phyloP scores from a whole-genome alignment of 1,139 yeast species.

The Chernovozyma sophiae-reginae region DNA sequence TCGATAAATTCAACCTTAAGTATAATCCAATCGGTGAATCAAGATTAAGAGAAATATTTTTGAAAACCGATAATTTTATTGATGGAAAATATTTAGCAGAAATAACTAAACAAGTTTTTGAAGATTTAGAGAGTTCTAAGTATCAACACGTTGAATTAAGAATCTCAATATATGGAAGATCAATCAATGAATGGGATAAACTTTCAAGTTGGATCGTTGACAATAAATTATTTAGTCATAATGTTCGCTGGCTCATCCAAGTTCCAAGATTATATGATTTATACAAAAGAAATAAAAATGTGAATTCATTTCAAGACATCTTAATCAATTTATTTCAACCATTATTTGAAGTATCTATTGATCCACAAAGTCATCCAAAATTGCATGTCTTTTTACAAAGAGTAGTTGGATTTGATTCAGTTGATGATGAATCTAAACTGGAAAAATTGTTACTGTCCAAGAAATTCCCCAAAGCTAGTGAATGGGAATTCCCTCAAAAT shows the following conservation, averaged over 20 bases:
- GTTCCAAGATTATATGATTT: slow-evolving; percentile 90
- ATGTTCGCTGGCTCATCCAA: slow-evolving; percentile 95
- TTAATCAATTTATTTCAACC: slow-evolving; percentile 80
- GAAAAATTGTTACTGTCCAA: slow-evolving; percentile 72
- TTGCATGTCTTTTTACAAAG: slow-evolving; percentile 82
- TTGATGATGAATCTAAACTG: slow-evolving; percentile 93
- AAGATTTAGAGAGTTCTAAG: slow-evolving; percentile 89
- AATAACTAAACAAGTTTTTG: slow-evolving; percentile 85
- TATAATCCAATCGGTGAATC: slow-evolving; percentile 99
- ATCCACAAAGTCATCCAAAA: slow-evolving; percentile 86
- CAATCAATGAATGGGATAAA: slow-evolving; percentile 90
- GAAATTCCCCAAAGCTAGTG: slow-evolving; percentile 76
- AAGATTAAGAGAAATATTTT: slow-evolving; percentile 88
- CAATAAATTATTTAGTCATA: slow-evolving; percentile 85
- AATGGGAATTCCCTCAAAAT: slow-evolving; percentile 74
- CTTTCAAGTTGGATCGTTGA: slow-evolving; percentile 94
- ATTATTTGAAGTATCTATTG: slow-evolving; percentile 82
- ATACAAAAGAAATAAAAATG: slow-evolving; percentile 74
- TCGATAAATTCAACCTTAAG: slow-evolving; percentile 94
- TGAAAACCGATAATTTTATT: slow-evolving; percentile 92
- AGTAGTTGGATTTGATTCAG: slow-evolving; percentile 97
- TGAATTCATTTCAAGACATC: slow-evolving; percentile 69
- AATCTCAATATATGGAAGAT: slow-evolving; percentile 90
- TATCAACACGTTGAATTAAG: slow-evolving; percentile 97
- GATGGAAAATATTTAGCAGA: slow-evolving; percentile 89